These are phyloP conservation scores for Pseudozyma pruni DNA, from an alignment of 1,284 basidiomycete genomes.

Conservation along the genomic window DNA sequence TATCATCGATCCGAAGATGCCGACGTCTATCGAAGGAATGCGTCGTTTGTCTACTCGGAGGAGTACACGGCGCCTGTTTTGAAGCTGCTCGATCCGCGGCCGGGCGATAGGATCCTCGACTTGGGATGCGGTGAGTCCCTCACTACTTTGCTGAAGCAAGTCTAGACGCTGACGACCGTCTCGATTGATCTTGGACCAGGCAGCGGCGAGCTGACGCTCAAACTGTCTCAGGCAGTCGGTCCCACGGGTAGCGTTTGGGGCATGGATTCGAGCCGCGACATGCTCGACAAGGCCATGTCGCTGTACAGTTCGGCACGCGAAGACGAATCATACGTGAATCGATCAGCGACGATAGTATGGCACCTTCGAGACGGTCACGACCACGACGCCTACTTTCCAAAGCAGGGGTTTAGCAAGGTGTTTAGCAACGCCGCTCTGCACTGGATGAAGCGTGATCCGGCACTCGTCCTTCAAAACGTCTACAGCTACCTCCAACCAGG, in stretches of 20 bases:
- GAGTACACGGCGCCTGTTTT: constrained; percentile 40
- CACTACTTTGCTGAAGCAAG: too few relatives aligned
- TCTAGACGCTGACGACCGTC: too few relatives aligned
- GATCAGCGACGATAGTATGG: too few relatives aligned
- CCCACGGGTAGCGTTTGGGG: constrained; percentile 24
- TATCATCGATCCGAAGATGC: constrained; percentile 43
- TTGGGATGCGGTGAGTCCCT: constrained; percentile 43
- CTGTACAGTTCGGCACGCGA: background rate
- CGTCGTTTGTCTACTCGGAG: constrained; percentile 49
- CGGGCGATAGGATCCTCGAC: constrained; percentile 45
- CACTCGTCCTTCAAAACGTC: constrained; percentile 7
- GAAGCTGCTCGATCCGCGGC: constrained; percentile 38
- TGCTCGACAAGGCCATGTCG: constrained; percentile 28
- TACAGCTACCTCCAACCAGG: constrained; percentile 3
- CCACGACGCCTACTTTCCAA: too few relatives aligned
- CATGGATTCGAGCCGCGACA: constrained; percentile 32
- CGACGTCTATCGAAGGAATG: constrained; percentile 39
- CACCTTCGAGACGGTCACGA: constrained; percentile 38
- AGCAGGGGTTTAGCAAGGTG: constrained; percentile 43
- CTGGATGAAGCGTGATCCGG: constrained; percentile 39
- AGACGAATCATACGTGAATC: too few relatives aligned
- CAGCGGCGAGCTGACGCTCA: constrained; percentile 37
- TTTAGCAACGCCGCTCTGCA: constrained; percentile 50
- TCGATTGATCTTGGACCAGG: too few relatives aligned
- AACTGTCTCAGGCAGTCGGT: constrained; percentile 16